Evolutionary conservation across 345 rosid species (phyloP).

Genomic region (Clarkia xantiana): DNA sequence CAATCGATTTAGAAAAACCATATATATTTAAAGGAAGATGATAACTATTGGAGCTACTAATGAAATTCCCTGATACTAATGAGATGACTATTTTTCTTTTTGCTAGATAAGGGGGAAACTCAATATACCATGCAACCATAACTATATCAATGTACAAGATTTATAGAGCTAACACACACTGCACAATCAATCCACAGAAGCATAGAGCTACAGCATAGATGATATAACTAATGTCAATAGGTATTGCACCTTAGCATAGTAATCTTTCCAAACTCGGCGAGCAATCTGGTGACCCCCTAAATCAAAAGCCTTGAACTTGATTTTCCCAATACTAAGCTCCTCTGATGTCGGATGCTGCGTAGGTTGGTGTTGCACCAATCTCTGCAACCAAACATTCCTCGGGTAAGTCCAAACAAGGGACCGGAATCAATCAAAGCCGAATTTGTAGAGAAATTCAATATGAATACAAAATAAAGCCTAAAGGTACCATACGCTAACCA

Average conservation of each 20-base stretch:
- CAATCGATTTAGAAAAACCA: no score
- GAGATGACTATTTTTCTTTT: no score
- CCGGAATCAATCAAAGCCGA: neutral
- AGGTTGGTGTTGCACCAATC: constrained; percentile 35
- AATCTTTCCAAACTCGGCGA: constrained; percentile 38
- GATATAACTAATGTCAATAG: neutral
- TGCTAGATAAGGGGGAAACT: no score
- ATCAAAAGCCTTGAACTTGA: constrained; percentile 40
- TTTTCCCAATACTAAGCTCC: constrained; percentile 33
- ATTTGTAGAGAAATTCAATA: neutral
- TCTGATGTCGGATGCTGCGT: constrained; percentile 35
- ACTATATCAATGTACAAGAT: no score
- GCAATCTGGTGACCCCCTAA: constrained; percentile 40
- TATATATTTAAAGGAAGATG: no score
- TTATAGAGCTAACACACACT: no score
- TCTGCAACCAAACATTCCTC: constrained; percentile 9
- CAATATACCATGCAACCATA: no score
- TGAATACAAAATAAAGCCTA: neutral
- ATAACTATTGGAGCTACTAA: no score
- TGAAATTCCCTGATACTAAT: no score
- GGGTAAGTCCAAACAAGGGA: neutral
- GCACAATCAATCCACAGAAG: no score
- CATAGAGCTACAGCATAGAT: neutral
- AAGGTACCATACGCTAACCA: no score
- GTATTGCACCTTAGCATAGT: constrained; percentile 25